A percentile compares a stretch with the other conserved stretches of the same genome.
Conservation (phyloP, 192 early-diverging fungal species). For the Umbelopsis vinacea region DNA sequence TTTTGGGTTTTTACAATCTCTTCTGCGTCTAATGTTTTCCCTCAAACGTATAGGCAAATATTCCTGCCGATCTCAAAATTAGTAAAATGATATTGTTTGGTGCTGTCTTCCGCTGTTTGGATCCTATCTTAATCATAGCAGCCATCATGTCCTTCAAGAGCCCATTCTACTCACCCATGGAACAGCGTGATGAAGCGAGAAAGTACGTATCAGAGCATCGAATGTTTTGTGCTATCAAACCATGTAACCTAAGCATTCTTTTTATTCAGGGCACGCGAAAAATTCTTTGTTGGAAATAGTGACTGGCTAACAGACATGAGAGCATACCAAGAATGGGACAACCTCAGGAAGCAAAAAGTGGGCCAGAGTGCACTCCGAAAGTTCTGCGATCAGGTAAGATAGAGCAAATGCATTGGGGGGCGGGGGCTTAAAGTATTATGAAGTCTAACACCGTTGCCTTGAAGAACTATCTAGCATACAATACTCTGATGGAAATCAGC, state of each 20-base stretch:
- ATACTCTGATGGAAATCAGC: constrained; percentile 64
- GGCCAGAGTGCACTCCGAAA: constrained; percentile 27
- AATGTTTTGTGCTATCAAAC: neutral
- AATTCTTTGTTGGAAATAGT: constrained; percentile 52
- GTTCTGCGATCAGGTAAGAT: constrained; percentile 46
- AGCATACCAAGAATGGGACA: constrained; percentile 54
- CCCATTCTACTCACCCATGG: constrained; percentile 51
- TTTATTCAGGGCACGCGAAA: constrained; percentile 40
- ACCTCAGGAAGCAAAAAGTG: constrained; percentile 35
- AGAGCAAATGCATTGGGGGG: no score
- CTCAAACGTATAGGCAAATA: constrained; percentile 41
- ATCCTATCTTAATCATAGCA: constrained; percentile 72
- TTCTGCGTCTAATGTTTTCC: neutral
- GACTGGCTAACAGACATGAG: constrained; percentile 70
- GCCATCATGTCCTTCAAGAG: constrained; percentile 66
- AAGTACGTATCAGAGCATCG: constrained; percentile 35
- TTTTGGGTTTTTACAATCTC: no score
- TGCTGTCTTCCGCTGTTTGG: constrained; percentile 71
- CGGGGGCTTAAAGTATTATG: no score
- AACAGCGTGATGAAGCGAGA: constrained; percentile 57
- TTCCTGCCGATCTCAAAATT: constrained; percentile 79
- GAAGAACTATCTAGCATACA: constrained; percentile 68
- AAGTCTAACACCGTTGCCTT: constrained; percentile 35
- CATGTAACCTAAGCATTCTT: neutral
- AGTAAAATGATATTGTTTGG: constrained; percentile 82